phyloP scores from a whole-genome alignment of 202 grass and related monocot genomes.

The Bolboschoenoplectus hybrid region DNA sequence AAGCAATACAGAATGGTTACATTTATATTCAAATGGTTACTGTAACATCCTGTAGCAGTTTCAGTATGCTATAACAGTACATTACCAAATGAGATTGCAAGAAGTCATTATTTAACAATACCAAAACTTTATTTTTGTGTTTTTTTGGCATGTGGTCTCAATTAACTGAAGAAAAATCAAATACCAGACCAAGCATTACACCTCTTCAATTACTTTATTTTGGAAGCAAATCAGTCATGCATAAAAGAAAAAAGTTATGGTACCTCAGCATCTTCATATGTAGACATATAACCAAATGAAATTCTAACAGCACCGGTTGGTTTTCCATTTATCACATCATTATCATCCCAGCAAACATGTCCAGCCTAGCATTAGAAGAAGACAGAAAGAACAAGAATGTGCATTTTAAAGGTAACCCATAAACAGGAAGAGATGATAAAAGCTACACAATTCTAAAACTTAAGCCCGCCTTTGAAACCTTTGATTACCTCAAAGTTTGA shows the following conservation, averaged over 20 bases:
- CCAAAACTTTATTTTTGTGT: not conserved
- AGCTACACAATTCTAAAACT: not conserved
- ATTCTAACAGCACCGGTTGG: constrained; percentile 95
- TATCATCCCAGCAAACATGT: constrained; percentile 99
- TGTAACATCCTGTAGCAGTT: not conserved
- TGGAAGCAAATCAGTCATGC: not conserved
- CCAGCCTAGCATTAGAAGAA: constrained; percentile 58
- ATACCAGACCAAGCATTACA: not conserved
- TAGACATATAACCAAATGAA: constrained; percentile 94
- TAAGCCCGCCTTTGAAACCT: constrained; percentile 36
- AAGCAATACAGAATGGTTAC: constrained; percentile 5
- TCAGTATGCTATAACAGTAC: constrained; percentile 20
- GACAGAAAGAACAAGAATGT: constrained; percentile 30
- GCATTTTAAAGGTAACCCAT: constrained; percentile 16
- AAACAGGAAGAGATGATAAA: constrained; percentile 25
- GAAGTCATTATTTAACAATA: constrained; percentile 13
- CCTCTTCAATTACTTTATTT: constrained; percentile 13
- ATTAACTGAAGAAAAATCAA: constrained; percentile 13
- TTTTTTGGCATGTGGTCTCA: not conserved
- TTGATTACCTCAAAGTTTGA: constrained; percentile 87
- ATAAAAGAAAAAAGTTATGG: constrained; percentile 4
- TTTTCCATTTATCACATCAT: constrained; percentile 90
- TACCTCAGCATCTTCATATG: constrained; percentile 79
- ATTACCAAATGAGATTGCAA: not conserved
- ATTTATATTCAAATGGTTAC: not conserved